These are phyloP conservation scores for Tolypocladium paradoxum DNA, from an alignment of 2,329 filamentous ascomycete species.

Conservation along the genomic window DNA sequence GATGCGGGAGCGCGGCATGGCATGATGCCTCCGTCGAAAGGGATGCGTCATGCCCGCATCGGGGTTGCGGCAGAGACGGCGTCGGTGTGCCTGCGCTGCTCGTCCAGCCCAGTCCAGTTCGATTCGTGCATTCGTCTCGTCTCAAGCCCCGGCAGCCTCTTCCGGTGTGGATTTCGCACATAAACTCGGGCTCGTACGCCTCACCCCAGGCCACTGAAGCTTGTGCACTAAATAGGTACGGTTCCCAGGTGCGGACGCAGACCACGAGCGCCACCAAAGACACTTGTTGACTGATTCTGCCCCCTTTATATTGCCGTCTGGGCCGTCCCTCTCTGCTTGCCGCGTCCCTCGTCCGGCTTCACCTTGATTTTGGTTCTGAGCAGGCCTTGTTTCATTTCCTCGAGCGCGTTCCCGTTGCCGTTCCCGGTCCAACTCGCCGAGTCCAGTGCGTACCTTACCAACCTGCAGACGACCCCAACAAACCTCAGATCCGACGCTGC, in stretches of 20 bases:
- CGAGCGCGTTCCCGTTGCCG: not conserved
- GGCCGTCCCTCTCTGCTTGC: not conserved
- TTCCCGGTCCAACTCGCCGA: too few relatives aligned
- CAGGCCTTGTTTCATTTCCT: not conserved
- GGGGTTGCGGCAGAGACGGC: not conserved
- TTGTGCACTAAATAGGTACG: not conserved
- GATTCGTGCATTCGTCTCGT: not conserved
- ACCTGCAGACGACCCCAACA: too few relatives aligned
- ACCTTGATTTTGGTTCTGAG: not conserved
- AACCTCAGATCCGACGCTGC: too few relatives aligned
- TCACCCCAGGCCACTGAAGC: not conserved
- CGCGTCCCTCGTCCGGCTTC: not conserved
- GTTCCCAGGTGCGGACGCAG: not conserved
- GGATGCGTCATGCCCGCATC: not conserved
- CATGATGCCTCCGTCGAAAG: too few relatives aligned
- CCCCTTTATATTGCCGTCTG: not conserved
- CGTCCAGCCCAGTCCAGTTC: not conserved
- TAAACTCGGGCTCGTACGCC: not conserved
- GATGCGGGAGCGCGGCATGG: not conserved
- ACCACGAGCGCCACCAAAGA: not conserved
- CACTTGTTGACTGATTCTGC: not conserved
- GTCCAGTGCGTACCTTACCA: too few relatives aligned
- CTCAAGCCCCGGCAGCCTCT: not conserved
- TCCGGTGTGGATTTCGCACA: not conserved
- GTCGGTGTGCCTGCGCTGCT: not conserved